A percentile compares a stretch with the other conserved stretches of the same genome.
Evolutionary conservation across 2,329 filamentous ascomycete genomes (phyloP).

Genomic region (Aspergillus glaucus): DNA sequence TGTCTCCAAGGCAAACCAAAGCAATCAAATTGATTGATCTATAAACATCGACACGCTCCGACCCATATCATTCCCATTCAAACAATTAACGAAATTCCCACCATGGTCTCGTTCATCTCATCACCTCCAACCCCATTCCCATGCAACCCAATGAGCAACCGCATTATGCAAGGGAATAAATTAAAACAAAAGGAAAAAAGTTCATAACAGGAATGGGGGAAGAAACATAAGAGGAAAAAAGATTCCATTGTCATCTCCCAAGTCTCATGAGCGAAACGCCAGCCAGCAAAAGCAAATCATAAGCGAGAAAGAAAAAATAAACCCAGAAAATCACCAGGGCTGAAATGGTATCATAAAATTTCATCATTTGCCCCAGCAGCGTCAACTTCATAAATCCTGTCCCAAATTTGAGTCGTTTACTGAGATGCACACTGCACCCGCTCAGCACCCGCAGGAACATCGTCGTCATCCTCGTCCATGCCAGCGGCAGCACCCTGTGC

Average conservation of each 20-base stretch:
- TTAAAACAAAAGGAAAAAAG: slow-evolving; percentile 7
- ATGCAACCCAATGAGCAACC: slow-evolving; percentile 12
- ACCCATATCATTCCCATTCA: slow-evolving; percentile 1
- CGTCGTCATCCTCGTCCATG: slow-evolving; percentile 68
- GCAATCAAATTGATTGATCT: too few species aligned
- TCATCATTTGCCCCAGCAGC: slow-evolving; percentile 21
- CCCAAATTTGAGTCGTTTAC: slow-evolving; percentile 25
- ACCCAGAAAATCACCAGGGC: slow-evolving; percentile 15
- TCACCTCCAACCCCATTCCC: slow-evolving; percentile 9
- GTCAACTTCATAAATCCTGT: slow-evolving; percentile 12
- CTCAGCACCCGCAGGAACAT: slow-evolving; percentile 44
- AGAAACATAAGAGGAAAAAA: slow-evolving; percentile 9
- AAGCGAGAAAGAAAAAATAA: slow-evolving; percentile 14
- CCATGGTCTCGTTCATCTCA: slow-evolving; percentile 11
- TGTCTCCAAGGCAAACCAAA: too few species aligned
- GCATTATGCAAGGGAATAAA: slow-evolving; percentile 18
- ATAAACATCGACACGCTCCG: too few species aligned
- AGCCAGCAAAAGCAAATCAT: slow-evolving; percentile 25
- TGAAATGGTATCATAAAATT: slow-evolving; percentile 32
- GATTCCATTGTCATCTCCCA: slow-evolving; percentile 22
- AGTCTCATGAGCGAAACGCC: slow-evolving; percentile 29
- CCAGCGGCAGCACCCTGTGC: slow-evolving; percentile 58
- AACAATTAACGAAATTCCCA: slow-evolving; percentile 7
- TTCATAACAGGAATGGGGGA: slow-evolving; percentile 9
- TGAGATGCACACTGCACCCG: slow-evolving; percentile 48